Evolutionary conservation across 306 rosid genomes (phyloP).

Genomic region (Inga laurina): DNA sequence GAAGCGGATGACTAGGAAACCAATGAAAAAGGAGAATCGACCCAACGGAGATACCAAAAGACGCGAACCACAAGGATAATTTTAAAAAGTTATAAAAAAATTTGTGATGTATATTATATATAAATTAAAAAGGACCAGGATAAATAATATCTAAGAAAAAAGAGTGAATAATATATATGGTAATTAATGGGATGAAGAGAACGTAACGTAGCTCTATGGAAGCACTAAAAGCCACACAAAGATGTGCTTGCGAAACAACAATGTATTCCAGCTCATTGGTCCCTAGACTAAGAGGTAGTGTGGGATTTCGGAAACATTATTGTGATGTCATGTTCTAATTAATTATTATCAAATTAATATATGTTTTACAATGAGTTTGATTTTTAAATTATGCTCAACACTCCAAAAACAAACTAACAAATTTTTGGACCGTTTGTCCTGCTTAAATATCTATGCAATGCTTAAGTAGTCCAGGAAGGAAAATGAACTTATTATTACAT

Average conservation of each 20-base stretch:
- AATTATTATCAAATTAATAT: no score
- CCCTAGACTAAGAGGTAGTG: background rate
- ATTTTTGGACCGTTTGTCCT: background rate
- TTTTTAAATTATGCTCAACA: background rate
- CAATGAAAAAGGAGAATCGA: constrained; percentile 13
- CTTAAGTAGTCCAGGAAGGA: background rate
- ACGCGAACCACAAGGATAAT: background rate
- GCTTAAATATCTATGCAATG: background rate
- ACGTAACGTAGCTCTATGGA: constrained; percentile 29
- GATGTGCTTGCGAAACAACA: constrained; percentile 37
- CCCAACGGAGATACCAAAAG: constrained; percentile 51
- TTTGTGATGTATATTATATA: no score
- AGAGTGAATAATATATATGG: no score
- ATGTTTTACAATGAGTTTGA: background rate
- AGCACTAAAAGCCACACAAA: constrained; percentile 38
- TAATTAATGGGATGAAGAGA: background rate
- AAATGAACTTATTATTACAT: no score
- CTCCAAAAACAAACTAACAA: background rate
- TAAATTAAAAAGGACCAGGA: no score
- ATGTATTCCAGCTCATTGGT: background rate
- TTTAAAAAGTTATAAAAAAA: no score
- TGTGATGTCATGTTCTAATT: no score
- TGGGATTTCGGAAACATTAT: background rate
- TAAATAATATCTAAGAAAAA: no score
- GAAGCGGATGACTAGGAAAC: constrained; percentile 13